Evolutionary conservation across 1,284 basidiomycete genomes (phyloP), one percentile per base, ranked within the genome.

Genomic region (Apiotrichum porosum): DNA sequence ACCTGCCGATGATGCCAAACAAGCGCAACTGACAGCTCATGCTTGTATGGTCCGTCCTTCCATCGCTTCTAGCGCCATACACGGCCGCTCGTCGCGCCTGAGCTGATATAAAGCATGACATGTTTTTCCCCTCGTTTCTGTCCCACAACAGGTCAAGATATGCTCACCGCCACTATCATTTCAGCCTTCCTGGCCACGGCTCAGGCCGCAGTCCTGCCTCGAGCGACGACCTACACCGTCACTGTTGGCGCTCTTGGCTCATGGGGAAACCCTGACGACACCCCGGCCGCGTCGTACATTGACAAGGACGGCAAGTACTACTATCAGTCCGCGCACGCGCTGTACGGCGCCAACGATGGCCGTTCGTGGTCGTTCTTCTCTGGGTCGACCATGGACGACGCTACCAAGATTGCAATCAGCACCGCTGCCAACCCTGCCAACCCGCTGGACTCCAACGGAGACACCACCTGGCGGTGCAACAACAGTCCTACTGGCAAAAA

Each of bases 381-480:
- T 2, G 52, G 52, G 15, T 1, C 1, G 6, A 23, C 46, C 41
- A 44, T 47, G 13, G 52, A 54, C 44, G 14, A 8, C 9, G 34
- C 49, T 4, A 19, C 12, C 3, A 9, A 24, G 21, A 9, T 26
- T 17, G 21, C 9, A 6, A 21, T 50, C 19, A 21, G 42, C 30
- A 5, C 30, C 14, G 41, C 44, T 2, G 34, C 33, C n/a, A 35
- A 54, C 35, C 44, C 52, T 2, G 6, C n/a, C 37, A 44, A 54
- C 35, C 21, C 42, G n/a, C 37, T 17, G 23, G 52, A 54, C 36
- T n/a, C 26, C n/a, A 54, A 54, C 34, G 24, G 14, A 12, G 30
- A 54, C 40, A 54, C 52, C 9, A 54, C 52, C 2, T 50, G 42
- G 48, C 47, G 52, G 4, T 50, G 52, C 44, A 47, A 47, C 31